Base-by-base conservation (phyloP, 2,329 filamentous ascomycete genomes). In the Clarireedia paspali region DNA sequence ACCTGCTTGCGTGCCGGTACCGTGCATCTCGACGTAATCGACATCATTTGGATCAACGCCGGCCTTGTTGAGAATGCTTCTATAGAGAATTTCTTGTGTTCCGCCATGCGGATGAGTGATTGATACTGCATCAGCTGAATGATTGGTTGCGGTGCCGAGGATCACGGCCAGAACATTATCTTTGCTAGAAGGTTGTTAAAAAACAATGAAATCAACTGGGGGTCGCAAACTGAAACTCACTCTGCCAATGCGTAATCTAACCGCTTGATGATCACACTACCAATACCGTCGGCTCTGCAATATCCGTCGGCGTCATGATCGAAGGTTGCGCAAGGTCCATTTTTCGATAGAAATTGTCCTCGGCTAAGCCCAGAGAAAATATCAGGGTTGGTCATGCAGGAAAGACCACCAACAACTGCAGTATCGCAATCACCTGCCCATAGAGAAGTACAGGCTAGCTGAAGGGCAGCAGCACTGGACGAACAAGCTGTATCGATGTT, bases 21-120 rank as follows among this genome's bases (percentile, higher is more conserved):
- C 90, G 69, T 95, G 89, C 84, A 94, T 90, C 71, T 95, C 90
- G 7, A 95, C 84, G 66, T 92, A 95, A 70, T 84, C 84, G 49
- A 95, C 79, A 60, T 91, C 87, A 50, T 83, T 78, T 1, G 89
- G 86, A 65, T 91, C 84, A 23, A 94, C 79, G 57, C 86, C 85
- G 44, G 88, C 85, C 45, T 88, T 81, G 48, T 85, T 80, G 1
- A 94, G 76, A 27, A 94, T 83, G 40, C 81, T 77, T 55, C 81
- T 80, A 64, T 87, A 92, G 10, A 94, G 73, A 89, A 48, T 75
- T 12, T 87, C 82, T 70, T 95, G 90, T 0, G 87, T 86, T 14
- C 82, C 85, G 4, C 83, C 87, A 68, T 94, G 88, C 1, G 90
- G 90, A 57, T 89, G 87, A 0, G 89, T 94, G 65, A 95, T 94